Conservation (phyloP, 345 rosid genomes). For the Populus nigra region DNA sequence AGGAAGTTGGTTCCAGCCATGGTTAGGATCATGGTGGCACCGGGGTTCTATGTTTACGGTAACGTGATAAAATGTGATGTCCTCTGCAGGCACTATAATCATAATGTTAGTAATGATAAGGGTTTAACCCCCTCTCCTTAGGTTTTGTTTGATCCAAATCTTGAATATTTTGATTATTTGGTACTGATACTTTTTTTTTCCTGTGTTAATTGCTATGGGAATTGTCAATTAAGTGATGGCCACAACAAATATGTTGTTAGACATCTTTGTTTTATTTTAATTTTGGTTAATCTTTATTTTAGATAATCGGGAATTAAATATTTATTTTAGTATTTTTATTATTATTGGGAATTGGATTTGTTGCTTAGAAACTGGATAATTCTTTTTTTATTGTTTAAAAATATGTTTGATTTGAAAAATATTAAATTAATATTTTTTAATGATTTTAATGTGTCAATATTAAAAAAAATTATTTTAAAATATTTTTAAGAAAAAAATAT, state of each 20-base stretch:
- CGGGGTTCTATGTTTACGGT: conserved; percentile 84
- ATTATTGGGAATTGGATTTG: conserved; percentile 10
- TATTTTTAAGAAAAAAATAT: no score
- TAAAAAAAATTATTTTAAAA: no score
- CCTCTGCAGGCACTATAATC: conserved; percentile 60
- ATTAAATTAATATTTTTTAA: no score
- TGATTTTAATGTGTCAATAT: no score
- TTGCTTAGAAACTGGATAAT: background rate
- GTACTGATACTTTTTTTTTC: background rate
- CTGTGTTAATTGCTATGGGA: conserved; percentile 6
- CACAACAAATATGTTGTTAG: background rate
- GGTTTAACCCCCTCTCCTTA: conserved; percentile 32
- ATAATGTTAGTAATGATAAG: conserved; percentile 15
- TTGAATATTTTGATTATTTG: conserved; percentile 12
- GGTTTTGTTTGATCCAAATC: background rate
- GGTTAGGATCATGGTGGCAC: conserved; percentile 80
- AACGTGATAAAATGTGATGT: conserved; percentile 88
- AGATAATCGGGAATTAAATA: no score
- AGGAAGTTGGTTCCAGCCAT: conserved; percentile 44
- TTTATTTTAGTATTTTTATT: no score
- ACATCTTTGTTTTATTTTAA: conserved; percentile 14
- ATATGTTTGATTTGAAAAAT: no score
- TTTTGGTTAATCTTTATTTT: conserved; percentile 1
- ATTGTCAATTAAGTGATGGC: background rate
- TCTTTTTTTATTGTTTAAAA: no score